Percentiles rank a stretch among this genome's conserved stretches.
Evolutionary conservation across 2,329 filamentous ascomycete genomes (phyloP).

Genomic region (Colletotrichum tanaceti): DNA sequence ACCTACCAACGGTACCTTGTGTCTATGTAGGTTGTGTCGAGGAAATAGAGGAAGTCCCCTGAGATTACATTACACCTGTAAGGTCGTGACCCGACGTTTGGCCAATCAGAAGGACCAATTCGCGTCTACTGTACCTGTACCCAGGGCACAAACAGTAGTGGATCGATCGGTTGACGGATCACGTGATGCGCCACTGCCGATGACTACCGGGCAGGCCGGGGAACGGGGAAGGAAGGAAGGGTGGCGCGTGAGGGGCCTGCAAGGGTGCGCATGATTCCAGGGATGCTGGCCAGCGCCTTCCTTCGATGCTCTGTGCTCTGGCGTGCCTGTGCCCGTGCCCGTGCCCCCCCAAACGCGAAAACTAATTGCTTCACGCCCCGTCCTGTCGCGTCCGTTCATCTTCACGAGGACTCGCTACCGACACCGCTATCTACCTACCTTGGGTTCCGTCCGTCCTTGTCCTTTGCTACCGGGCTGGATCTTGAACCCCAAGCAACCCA

Average conservation of each 20-base stretch:
- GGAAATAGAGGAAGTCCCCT: too few relatives aligned
- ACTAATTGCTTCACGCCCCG: conserved; percentile 22
- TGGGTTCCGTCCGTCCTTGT: not conserved
- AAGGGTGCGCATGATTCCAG: too few relatives aligned
- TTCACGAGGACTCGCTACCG: not conserved
- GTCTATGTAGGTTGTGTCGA: too few relatives aligned
- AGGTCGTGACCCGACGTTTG: not conserved
- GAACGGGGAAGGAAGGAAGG: not conserved
- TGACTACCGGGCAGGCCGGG: too few relatives aligned
- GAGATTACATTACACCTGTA: too few relatives aligned
- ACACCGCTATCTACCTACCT: not conserved
- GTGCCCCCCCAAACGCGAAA: conserved; percentile 26
- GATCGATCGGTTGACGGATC: accelerated
- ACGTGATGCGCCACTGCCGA: not conserved
- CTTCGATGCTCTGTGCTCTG: not conserved
- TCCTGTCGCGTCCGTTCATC: conserved; percentile 4
- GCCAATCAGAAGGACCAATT: not conserved
- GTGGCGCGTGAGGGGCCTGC: too few relatives aligned
- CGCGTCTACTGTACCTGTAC: too few relatives aligned
- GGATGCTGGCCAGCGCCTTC: conserved; percentile 11
- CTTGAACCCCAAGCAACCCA: too few relatives aligned
- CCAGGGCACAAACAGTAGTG: too few relatives aligned
- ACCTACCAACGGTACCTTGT: too few relatives aligned
- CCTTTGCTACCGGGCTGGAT: too few relatives aligned
- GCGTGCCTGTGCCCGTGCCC: too few relatives aligned